Evolutionary conservation across 768 basidiomycete species (phyloP), one percentile per base, ranked within the genome.

Genomic region (Mycena alexandri): DNA sequence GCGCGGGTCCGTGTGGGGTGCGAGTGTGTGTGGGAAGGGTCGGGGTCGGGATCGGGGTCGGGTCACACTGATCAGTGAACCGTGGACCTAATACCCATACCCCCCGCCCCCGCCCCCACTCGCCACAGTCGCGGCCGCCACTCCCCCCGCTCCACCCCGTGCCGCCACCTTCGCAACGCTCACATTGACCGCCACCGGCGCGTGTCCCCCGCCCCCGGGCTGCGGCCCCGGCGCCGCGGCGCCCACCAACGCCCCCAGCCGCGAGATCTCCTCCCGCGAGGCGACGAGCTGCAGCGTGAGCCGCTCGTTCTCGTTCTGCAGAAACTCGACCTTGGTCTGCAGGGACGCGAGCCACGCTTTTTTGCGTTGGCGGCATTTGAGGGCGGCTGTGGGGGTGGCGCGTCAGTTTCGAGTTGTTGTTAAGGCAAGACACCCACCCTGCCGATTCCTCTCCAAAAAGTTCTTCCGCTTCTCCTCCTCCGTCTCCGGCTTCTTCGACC

Each of bases 361-460:
- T 81, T 99, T 99, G 65, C 98, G 93, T 77, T 99, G 98, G 41
- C 98, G 95, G 80, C 98, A 99, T 82, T 99, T 99, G 72, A 99
- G 89, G 8, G 98, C 98, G 68, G 98, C 97, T 98, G 72, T 1
- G 24, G n/a, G 12, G 2, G 29, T 29, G 29, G 29, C 29, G 29
- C 29, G 29, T 29, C 29, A 29, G 29, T 29, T n/a, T n/a, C n/a
- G n/a, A n/a, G n/a, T n/a, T n/a, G n/a, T n/a, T n/a, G n/a, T 10
- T 13, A 14, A 34, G 1, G 16, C 5, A 7, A 19, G 9, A 38
- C 5, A 62, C 84, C 57, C 68, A 98, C 97, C 97, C 87, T 99
- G 98, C 74, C 98, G 86, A 76, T 99, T 99, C 68, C 98, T 86
- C 79, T 99, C 98, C 67, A 99, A 81, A 80, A 99, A 99, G 80